A percentile compares a stretch with the other conserved stretches of the same genome.
Evolutionary conservation across 805 yeast species (phyloP).

Genomic region (Lachancea thermotolerans): DNA sequence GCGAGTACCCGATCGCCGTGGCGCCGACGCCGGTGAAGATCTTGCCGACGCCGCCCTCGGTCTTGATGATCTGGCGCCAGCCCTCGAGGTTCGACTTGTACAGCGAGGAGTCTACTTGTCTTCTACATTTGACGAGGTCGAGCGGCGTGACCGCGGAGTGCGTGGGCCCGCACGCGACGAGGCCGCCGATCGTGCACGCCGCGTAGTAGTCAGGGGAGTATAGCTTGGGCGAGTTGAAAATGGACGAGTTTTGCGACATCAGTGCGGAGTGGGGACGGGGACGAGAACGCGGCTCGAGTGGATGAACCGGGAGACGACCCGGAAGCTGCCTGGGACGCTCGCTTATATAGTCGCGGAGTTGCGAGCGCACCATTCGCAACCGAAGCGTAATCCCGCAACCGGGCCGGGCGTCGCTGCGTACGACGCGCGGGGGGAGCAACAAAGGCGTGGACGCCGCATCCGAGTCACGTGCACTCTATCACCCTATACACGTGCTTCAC

Average conservation of each 20-base stretch:
- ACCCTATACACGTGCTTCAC: no score
- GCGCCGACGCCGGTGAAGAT: conserved; percentile 88
- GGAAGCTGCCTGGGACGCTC: no score
- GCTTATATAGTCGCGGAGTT: no score
- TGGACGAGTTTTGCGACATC: conserved; percentile 4
- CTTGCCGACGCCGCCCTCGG: conserved; percentile 76
- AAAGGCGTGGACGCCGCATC: no score
- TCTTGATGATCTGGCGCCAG: conserved; percentile 64
- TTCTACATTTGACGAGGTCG: conserved; percentile 87
- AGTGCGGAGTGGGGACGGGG: no score
- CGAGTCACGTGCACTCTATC: no score
- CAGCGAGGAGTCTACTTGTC: conserved; percentile 72
- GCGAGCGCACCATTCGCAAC: no score
- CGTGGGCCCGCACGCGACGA: conserved; percentile 92
- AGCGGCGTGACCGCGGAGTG: conserved; percentile 90
- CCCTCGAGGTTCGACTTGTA: conserved; percentile 77
- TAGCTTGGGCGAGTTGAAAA: conserved; percentile 6
- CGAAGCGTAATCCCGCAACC: no score
- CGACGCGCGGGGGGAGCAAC: no score
- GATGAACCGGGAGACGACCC: no score
- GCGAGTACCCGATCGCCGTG: conserved; percentile 84
- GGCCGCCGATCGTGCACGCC: conserved; percentile 54
- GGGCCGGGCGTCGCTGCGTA: no score
- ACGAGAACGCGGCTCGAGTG: no score
- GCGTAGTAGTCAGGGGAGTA: conserved; percentile 24